Base-by-base conservation (phyloP, 2,329 filamentous ascomycete genomes). In the Penicillium corylophilum region DNA sequence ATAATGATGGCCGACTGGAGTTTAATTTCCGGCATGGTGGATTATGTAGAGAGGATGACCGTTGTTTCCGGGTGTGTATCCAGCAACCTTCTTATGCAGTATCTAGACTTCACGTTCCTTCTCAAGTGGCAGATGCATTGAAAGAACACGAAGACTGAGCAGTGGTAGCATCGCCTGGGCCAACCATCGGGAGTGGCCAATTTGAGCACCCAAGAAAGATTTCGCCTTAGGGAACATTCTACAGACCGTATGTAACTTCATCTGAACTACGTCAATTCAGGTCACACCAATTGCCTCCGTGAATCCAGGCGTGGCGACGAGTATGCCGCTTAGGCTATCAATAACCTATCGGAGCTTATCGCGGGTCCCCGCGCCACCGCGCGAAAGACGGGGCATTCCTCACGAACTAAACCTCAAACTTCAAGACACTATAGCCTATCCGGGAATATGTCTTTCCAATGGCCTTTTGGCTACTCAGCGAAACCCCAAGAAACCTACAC, bases 321-420 rank as follows among this genome's bases (percentile, higher is more conserved):
- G 39, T 49, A 47, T 40, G 29, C 2, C 12, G 6, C 46, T 56
- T 56, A 53, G 55, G 38, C 55, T 55, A 51, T 53, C 48, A 40
- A 53, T 56, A 53, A 42, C 49, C 52, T 51, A 51, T 45, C 22
- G 10, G 16, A 18, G 36, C 42, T 20, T 7, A 22, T 33, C 46
- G 36, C 31, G 48, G 29, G 7, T 18, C 47, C 12, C 28, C 10
- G n/a, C 29, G 20, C 9, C 46, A 35, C 29, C 6, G 15, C 15
- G 8, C 26, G 10, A 35, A 15, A 15, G 16, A 35, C 20, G 28
- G 41, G n/a, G 13, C 8, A 10, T 12, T 5, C 41, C 8, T n/a
- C 36, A 46, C 18, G 13, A 10, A 23, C 5, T 15, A 15, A 24
- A 40, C 18, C 23, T 15, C 12, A 15, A 4, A 31, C 13, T 31